A percentile compares a stretch with the other conserved stretches of the same genome.
Conservation (phyloP, 805 yeast species). For the Maudiozyma saulgeensis region DNA sequence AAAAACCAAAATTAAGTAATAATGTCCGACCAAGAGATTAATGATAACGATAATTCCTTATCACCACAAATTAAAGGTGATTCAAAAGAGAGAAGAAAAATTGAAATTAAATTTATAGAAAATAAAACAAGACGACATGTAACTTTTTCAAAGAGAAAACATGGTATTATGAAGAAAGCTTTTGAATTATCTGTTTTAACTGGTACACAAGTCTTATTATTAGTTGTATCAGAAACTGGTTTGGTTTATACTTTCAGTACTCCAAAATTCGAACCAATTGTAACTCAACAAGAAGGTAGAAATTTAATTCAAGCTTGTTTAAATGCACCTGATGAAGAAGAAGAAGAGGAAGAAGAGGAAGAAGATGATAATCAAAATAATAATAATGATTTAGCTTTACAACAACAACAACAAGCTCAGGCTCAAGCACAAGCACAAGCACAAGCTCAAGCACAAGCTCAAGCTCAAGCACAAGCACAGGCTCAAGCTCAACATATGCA, state of each 20-base stretch:
- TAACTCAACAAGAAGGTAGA: conserved; percentile 94
- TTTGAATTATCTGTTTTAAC: conserved; percentile 93
- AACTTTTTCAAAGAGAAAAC: conserved; percentile 95
- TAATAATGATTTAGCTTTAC: conserved; percentile 22
- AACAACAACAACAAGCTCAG: conserved; percentile 6
- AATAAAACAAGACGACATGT: conserved; percentile 97
- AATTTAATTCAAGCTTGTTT: conserved; percentile 88
- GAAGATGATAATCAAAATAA: conserved; percentile 33
- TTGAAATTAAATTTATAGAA: conserved; percentile 93
- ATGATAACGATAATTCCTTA: conserved; percentile 1
- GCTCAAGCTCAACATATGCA: not conserved
- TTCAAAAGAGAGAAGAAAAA: conserved; percentile 65
- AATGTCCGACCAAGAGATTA: conserved; percentile 4
- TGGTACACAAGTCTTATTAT: conserved; percentile 89
- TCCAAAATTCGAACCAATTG: conserved; percentile 97
- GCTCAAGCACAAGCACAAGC: conserved; percentile 11
- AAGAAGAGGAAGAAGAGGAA: conserved; percentile 56
- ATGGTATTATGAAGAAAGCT: conserved; percentile 99
- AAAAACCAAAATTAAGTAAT: not conserved
- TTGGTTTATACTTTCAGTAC: conserved; percentile 96
- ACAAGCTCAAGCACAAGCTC: conserved; percentile 1
- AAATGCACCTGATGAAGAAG: conserved; percentile 91
- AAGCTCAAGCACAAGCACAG: conserved; percentile 3
- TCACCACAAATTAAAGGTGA: conserved; percentile 43
- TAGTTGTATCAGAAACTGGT: conserved; percentile 98